Percentiles rank a stretch among this genome's conserved stretches.
These are phyloP conservation scores for Fusarium longipes DNA, from an alignment of 2,329 filamentous ascomycete species.

Conservation along the genomic window DNA sequence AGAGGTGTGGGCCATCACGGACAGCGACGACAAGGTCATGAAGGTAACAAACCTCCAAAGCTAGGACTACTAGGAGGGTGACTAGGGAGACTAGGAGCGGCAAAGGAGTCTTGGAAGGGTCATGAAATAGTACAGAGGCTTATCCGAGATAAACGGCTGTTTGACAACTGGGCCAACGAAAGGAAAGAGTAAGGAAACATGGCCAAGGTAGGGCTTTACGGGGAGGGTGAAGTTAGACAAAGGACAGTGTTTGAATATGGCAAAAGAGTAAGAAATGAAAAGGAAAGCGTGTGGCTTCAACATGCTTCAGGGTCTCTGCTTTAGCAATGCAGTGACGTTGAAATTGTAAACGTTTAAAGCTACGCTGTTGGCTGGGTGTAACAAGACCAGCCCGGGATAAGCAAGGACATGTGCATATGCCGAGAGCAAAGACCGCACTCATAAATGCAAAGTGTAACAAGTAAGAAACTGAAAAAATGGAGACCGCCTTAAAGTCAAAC, in stretches of 20 bases:
- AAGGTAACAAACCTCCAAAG: slow-evolving; percentile 37
- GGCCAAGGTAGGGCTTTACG: slow-evolving; percentile 36
- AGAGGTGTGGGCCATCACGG: slow-evolving; percentile 50
- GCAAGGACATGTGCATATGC: slow-evolving; percentile 46
- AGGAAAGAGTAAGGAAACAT: slow-evolving; percentile 33
- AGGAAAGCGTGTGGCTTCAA: slow-evolving; percentile 43
- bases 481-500: slow-evolving; percentile 14
- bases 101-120: slow-evolving; percentile 34
- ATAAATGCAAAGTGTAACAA: slow-evolving; percentile 36
- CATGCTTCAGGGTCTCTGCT: slow-evolving; percentile 30
- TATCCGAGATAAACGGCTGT: slow-evolving; percentile 31
- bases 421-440: slow-evolving; percentile 40
- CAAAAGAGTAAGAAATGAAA: slow-evolving; percentile 19
- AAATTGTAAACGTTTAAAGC: slow-evolving; percentile 41
- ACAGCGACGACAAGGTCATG: slow-evolving; percentile 42
- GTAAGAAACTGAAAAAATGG: slow-evolving; percentile 28
- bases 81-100: slow-evolving; percentile 48
- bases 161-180: slow-evolving; percentile 44
- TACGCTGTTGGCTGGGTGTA: slow-evolving; percentile 42
- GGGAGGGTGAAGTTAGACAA: slow-evolving; percentile 47
- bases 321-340: slow-evolving; percentile 42
- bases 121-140: slow-evolving; percentile 34
- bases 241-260: slow-evolving; percentile 26
- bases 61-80: slow-evolving; percentile 47
- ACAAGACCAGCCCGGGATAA: slow-evolving; percentile 35